A percentile compares a stretch with the other conserved stretches of the same genome.
These are phyloP conservation scores for Termitomyces eurrhizus DNA, from an alignment of 768 basidiomycete genomes.

Conservation along the genomic window DNA sequence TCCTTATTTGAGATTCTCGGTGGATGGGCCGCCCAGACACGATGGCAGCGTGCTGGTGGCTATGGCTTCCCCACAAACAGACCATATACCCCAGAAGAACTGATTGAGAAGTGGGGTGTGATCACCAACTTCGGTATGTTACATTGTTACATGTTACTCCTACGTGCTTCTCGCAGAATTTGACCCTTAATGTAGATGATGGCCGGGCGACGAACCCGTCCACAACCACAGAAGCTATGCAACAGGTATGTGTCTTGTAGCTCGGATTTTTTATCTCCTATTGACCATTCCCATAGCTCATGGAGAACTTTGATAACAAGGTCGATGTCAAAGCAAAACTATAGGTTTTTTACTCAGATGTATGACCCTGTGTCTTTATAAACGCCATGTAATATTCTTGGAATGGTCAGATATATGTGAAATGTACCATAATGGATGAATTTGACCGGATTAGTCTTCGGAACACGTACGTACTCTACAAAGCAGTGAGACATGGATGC, in stretches of 20 bases:
- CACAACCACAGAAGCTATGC: constrained; percentile 69
- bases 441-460: too few relatives aligned
- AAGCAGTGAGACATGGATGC: too few relatives aligned
- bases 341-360: not conserved
- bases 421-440: not conserved
- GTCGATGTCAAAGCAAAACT: constrained; percentile 37
- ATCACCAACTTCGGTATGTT: constrained; percentile 82
- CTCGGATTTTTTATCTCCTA: not conserved
- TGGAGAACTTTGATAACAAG: constrained; percentile 51
- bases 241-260: constrained; percentile 47
- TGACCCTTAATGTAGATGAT: constrained; percentile 47
- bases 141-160: not conserved
- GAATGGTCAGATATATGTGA: not conserved
- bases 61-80: constrained; percentile 81
- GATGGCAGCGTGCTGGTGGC: constrained; percentile 92
- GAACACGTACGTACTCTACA: too few relatives aligned
- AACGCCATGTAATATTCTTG: not conserved
- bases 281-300: constrained; percentile 26
- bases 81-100: constrained; percentile 74
- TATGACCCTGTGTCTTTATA: not conserved
- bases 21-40: constrained; percentile 88
- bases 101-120: constrained; percentile 72
- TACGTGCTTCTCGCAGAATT: not conserved
- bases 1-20: constrained; percentile 82
- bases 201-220: constrained; percentile 80